Evolutionary conservation across 495 filamentous ascomycete species (phyloP), one percentile per base, ranked within the genome.

Genomic region (Tuber borchii): DNA sequence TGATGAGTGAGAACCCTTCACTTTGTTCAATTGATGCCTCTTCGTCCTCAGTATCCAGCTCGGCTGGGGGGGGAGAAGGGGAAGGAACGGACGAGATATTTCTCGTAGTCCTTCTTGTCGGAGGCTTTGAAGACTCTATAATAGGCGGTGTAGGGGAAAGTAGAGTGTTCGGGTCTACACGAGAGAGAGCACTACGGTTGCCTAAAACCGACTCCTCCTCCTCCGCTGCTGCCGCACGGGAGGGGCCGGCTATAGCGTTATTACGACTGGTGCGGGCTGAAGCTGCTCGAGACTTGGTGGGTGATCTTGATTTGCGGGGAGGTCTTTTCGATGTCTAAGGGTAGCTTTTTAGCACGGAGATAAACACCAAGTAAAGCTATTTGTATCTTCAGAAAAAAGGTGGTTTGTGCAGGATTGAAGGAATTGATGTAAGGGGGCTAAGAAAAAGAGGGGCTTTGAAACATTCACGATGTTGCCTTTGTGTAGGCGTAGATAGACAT

Each of bases 1-100:
- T 77, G 17, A 79, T 56, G 70, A 79, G 78, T 1, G 76, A 79
- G 46, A 79, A 79, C 16, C 78, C 78, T 56, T 79, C 78, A 42
- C 78, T 79, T 19, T 79, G 56, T 14, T 65, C 56, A 65, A 65
- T 65, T 31, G 56, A 65, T 34, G 56, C 56, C 10, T 65, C 56
- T 31, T 65, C 56, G 56, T 65, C 56, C 56, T 65, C 56, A 65
- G 56, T 34, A 31, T 31, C 56, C 31, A 65, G 31, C 56, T 34
- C 56, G 56, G 16, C 26, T 8, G 31, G 56, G 4, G 26, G 2
- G 5, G 56, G 56, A 65, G 56, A 65, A 65, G 56, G 56, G 31
- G 56, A 31, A 34, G 56, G 56, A 34, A 65, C 16, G 19, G 56
- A 17, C 6, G 56, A 34, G 31, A 65, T 65, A 34, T 34, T 65